phyloP scores from a whole-genome alignment of 1,284 basidiomycete species.

The Boletellus deceptivus region DNA sequence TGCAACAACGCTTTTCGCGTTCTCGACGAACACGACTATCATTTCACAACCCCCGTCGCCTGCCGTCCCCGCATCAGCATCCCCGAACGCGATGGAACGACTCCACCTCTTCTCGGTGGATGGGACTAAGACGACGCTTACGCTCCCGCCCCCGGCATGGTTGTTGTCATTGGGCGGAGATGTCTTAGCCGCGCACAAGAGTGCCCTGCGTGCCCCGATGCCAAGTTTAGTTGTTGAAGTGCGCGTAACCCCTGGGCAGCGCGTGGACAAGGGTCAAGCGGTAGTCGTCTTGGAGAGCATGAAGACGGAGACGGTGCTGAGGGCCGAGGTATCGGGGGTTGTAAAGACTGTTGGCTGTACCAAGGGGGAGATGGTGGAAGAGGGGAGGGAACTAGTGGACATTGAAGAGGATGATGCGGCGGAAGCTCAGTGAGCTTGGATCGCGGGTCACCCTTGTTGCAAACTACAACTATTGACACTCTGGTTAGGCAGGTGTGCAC shows the following conservation, averaged over 20 bases:
- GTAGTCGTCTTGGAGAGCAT: constrained; percentile 89
- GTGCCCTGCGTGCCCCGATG: constrained; percentile 77
- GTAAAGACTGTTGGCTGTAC: constrained; percentile 71
- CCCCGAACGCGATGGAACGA: constrained; percentile 58
- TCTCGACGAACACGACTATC: constrained; percentile 56
- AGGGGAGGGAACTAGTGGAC: constrained; percentile 76
- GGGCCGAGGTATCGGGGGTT: constrained; percentile 65
- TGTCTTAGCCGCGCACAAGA: constrained; percentile 48
- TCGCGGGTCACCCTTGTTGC: not conserved
- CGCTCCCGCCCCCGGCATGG: constrained; percentile 66
- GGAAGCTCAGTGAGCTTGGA: constrained; percentile 1
- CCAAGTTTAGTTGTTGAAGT: constrained; percentile 88
- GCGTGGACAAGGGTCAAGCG: constrained; percentile 77
- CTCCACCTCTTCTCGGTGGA: constrained; percentile 63
- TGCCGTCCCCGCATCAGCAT: constrained; percentile 47
- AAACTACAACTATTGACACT: not conserved
- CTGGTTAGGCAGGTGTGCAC: not conserved
- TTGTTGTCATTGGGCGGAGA: constrained; percentile 60
- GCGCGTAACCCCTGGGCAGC: constrained; percentile 70
- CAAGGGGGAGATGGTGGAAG: constrained; percentile 86
- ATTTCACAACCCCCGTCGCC: constrained; percentile 64
- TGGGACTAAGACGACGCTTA: constrained; percentile 57
- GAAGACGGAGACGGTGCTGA: constrained; percentile 92
- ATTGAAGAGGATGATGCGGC: constrained; percentile 42
- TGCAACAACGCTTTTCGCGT: constrained; percentile 48